Percentiles rank a stretch among this genome's conserved stretches.
These are phyloP conservation scores for Ophiostoma ulmi DNA, from an alignment of 2,329 filamentous ascomycete genomes.

Conservation along the genomic window DNA sequence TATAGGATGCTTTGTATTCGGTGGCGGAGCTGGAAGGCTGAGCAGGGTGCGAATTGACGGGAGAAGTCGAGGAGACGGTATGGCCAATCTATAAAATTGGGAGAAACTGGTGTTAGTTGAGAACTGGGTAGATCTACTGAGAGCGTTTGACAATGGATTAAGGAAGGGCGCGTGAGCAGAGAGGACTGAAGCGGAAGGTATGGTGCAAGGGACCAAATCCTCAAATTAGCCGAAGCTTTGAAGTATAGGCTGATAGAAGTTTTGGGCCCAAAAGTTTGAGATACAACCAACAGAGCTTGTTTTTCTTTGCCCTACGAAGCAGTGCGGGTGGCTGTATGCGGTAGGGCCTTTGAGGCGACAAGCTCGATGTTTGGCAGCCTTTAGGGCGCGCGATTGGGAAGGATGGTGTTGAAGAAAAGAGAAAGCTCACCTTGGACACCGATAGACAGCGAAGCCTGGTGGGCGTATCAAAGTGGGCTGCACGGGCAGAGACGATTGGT, in stretches of 20 bases:
- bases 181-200: background rate
- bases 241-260: background rate
- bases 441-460: background rate
- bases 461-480: too few species aligned
- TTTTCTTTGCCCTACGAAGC: background rate
- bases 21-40: background rate
- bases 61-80: background rate
- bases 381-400: background rate
- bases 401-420: background rate
- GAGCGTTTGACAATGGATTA: background rate
- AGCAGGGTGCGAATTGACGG: background rate
- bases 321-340: background rate
- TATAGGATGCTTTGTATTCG: background rate
- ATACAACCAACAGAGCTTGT: background rate
- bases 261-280: background rate
- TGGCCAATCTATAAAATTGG: background rate
- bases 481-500: background rate
- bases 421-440: background rate
- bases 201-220: background rate
- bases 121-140: too few species aligned
- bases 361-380: background rate
- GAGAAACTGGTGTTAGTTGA: background rate
- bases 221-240: background rate
- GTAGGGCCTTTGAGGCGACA: background rate
- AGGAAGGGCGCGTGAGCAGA: background rate